Evolutionary conservation across 495 filamentous ascomycete genomes (phyloP).

Genomic region (Talaromyces wortmannii): DNA sequence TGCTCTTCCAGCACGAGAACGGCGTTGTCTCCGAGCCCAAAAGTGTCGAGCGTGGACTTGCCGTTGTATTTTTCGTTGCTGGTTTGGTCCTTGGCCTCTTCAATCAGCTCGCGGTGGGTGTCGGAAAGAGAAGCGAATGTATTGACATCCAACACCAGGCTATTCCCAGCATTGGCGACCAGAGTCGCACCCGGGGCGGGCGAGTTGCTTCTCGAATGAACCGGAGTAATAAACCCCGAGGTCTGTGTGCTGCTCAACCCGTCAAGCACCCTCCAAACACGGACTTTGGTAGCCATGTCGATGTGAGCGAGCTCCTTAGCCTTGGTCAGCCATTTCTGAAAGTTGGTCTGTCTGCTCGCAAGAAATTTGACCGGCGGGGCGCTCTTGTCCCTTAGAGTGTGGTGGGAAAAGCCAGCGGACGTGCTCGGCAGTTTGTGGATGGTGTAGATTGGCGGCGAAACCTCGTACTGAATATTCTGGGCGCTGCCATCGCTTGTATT

Average conservation of each 20-base stretch:
- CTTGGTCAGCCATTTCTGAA: constrained; percentile 65
- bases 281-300: constrained; percentile 63
- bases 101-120: constrained; percentile 63
- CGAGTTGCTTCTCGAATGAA: constrained; percentile 48
- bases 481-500: constrained; percentile 57
- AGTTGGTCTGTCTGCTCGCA: constrained; percentile 59
- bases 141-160: constrained; percentile 65
- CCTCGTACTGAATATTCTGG: constrained; percentile 71
- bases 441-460: constrained; percentile 79
- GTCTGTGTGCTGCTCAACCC: constrained; percentile 33
- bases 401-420: constrained; percentile 48
- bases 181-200: constrained; percentile 32
- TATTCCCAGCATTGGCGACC: constrained; percentile 49
- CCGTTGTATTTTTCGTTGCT: constrained; percentile 74
- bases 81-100: constrained; percentile 62
- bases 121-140: constrained; percentile 63
- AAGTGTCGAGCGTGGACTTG: constrained; percentile 49
- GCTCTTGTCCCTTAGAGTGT: constrained; percentile 52
- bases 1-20: constrained; percentile 74
- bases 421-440: constrained; percentile 67
- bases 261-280: constrained; percentile 66
- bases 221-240: constrained; percentile 50
- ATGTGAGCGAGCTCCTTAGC: constrained; percentile 61
- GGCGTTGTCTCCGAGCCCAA: constrained; percentile 60
- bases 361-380: constrained; percentile 53